Base-by-base conservation (phyloP, 2,329 filamentous ascomycete species). In the Diaporthe amygdali region DNA sequence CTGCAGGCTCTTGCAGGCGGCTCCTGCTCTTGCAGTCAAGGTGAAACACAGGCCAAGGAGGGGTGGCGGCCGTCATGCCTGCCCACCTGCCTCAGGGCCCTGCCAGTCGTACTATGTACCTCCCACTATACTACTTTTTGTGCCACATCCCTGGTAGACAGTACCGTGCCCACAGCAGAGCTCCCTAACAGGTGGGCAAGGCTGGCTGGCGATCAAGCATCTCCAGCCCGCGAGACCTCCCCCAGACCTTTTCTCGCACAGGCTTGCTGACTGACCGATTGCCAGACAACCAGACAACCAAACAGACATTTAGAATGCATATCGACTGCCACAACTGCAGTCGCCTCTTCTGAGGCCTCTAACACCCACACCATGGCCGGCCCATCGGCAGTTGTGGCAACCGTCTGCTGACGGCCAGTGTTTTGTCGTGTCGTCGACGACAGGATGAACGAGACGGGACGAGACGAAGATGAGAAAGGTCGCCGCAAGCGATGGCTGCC, bases 11-110 rank as follows among this genome's bases (percentile, higher is more conserved):
- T n/a, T 32, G 39, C 32, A 59, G 34, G 41, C 25, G n/a, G 14
- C 34, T 20, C 25, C 27, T 54, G 34, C 54, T 37, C 51, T 22
- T 39, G 52, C 41, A 56, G 46, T 68, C 10, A 66, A 70, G 27
- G 59, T 71, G 71, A 72, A 72, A 72, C 68, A 68, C 34, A 61
- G 63, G 63, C 63, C 64, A 46, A 68, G 49, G 30, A 41, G 44
- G 51, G 39, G 32, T 34, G 32, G 25, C 59, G 56, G 41, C 41
- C 56, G 30, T 46, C 41, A 63, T 47, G 41, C 56, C 44, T 63
- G 32, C 54, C 54, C 54, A 14, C 15, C 15, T 25, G 20, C 39
- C 25, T 44, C 49, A 20, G 20, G 39, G 47, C 49, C 64, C 37
- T 10, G 22, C 6, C 17, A 20, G 44, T 30, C 37, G 55, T n/a